Evolutionary conservation across 331 rosid genomes (phyloP).

Genomic region (Spiraea crenata): DNA sequence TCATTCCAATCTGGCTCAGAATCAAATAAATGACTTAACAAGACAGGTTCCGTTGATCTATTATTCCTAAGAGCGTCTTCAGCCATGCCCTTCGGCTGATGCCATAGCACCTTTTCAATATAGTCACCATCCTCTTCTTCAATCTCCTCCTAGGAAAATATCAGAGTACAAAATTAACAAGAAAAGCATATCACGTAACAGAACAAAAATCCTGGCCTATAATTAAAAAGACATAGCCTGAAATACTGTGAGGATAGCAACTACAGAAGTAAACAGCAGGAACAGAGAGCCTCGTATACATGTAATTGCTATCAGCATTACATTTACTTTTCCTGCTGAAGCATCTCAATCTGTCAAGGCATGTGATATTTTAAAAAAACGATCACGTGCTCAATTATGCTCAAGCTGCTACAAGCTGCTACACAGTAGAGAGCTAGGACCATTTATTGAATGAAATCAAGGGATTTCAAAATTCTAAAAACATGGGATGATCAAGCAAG

Average conservation of each 20-base stretch:
- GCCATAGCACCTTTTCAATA: slow-evolving; percentile 98
- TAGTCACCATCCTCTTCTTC: slow-evolving; percentile 96
- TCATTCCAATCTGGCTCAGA: slow-evolving; percentile 81
- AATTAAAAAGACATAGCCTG: not conserved
- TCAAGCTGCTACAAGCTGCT: not conserved
- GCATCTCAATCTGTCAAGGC: not conserved
- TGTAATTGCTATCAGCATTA: not conserved
- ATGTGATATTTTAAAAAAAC: not conserved
- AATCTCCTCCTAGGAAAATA: slow-evolving; percentile 68
- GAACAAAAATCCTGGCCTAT: not conserved
- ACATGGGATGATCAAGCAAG: not conserved
- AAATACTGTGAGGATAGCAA: not conserved
- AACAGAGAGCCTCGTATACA: not conserved
- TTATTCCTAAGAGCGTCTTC: slow-evolving; percentile 79
- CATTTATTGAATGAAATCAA: not conserved
- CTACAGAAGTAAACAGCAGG: not conserved
- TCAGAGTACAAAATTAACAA: slow-evolving; percentile 11
- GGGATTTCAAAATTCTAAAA: not conserved
- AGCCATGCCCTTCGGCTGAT: slow-evolving; percentile 89
- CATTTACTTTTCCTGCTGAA: not conserved
- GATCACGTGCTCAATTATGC: not conserved
- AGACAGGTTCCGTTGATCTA: slow-evolving; percentile 70
- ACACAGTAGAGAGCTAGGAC: not conserved
- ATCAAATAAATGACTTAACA: slow-evolving; percentile 79
- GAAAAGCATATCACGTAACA: slow-evolving; percentile 12